phyloP scores from a whole-genome alignment of 257 asterid genomes.

The Coffea canephora region DNA sequence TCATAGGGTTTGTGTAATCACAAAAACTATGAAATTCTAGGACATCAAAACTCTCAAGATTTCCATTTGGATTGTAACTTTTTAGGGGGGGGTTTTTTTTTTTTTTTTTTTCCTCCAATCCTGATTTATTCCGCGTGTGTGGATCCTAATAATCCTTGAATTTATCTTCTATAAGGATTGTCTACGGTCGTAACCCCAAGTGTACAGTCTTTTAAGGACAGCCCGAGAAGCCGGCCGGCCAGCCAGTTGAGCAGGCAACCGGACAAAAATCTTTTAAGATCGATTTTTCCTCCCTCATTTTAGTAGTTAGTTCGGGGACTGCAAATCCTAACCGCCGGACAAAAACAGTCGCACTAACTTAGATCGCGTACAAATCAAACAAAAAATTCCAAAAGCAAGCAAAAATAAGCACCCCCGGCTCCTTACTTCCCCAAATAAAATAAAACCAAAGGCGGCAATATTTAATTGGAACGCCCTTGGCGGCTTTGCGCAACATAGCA shows the following conservation, averaged over 20 bases:
- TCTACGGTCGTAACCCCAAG: background rate
- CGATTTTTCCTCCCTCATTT: background rate
- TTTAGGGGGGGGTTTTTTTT: too few species aligned
- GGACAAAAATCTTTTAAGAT: background rate
- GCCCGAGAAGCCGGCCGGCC: background rate
- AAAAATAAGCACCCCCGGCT: background rate
- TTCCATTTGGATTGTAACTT: background rate
- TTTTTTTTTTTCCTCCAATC: too few species aligned
- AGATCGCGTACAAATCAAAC: background rate
- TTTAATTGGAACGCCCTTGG: background rate
- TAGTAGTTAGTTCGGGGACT: background rate
- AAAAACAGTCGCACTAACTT: background rate
- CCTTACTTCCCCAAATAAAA: too few species aligned
- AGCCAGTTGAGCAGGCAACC: background rate
- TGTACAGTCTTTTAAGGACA: too few species aligned
- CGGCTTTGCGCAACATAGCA: background rate
- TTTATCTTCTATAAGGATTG: background rate
- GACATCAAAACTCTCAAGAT: background rate
- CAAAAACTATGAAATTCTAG: background rate
- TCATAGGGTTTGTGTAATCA: background rate
- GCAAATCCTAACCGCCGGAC: slow-evolving; percentile 9
- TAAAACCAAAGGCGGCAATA: background rate
- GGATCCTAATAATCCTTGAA: too few species aligned
- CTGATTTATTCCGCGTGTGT: too few species aligned
- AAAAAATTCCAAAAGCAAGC: background rate